phyloP scores from a whole-genome alignment of 176 grass and related monocot genomes.

The Cymbopogon citratus region DNA sequence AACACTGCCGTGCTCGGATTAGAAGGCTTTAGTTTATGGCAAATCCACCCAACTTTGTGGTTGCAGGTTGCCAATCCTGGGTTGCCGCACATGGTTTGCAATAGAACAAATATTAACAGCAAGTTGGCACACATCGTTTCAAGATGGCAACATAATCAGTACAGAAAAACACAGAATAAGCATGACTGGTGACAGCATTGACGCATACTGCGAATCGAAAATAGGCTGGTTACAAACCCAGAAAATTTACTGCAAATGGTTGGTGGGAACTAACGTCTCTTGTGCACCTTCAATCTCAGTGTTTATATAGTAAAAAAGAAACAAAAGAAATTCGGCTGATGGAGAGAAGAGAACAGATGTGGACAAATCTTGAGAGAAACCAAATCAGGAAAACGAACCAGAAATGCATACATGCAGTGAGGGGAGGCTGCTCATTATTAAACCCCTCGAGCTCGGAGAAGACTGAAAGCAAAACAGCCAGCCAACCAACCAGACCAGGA shows the following conservation, averaged over 20 bases:
- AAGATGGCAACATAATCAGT: conserved; percentile 17
- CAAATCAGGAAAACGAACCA: background rate
- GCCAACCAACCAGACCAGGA: conserved; percentile 8
- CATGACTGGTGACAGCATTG: background rate
- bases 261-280: background rate
- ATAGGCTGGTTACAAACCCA: background rate
- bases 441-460: background rate
- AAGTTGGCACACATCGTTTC: conserved; percentile 30
- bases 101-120: background rate
- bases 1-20: no score
- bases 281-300: background rate
- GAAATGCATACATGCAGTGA: background rate
- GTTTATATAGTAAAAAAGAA: background rate
- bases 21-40: background rate
- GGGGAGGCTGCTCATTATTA: conserved; percentile 16
- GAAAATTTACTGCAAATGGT: conserved; percentile 15
- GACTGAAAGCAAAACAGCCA: conserved; percentile 16
- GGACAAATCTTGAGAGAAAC: conserved; percentile 20
- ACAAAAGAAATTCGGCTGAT: background rate
- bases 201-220: background rate
- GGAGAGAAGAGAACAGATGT: background rate
- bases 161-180: background rate
- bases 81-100: background rate
- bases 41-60: background rate
- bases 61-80: background rate